Percentiles rank a stretch among this genome's conserved stretches.
Evolutionary conservation across 163 green algal genomes (phyloP).

Genomic region (Chloroidium sp.): DNA sequence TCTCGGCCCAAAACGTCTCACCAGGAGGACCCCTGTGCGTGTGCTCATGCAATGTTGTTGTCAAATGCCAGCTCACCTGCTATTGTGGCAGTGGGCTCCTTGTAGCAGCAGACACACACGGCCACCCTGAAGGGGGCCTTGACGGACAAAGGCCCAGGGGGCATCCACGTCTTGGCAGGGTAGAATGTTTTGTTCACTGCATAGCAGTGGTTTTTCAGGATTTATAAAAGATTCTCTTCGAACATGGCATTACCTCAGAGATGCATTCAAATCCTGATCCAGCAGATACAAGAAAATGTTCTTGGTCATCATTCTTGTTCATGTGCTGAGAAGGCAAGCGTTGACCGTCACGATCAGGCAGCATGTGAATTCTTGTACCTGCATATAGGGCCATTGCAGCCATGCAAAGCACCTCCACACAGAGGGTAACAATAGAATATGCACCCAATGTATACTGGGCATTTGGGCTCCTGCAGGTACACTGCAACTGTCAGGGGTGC

Average conservation of each 20-base stretch:
- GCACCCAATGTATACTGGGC: background rate
- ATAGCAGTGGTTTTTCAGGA: background rate
- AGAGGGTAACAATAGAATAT: background rate
- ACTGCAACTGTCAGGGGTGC: no score
- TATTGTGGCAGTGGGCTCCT: background rate
- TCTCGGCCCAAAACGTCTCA: background rate
- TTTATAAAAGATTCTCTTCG: no score
- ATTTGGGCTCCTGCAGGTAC: background rate
- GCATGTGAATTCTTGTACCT: background rate
- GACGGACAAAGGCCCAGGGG: background rate
- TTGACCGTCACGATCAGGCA: no score
- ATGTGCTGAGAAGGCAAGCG: background rate
- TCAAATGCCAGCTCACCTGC: background rate
- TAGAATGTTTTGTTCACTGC: background rate
- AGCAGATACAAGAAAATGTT: background rate
- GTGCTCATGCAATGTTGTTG: background rate
- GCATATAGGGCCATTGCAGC: background rate
- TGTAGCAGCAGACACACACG: conserved; percentile 1
- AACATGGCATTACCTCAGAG: no score
- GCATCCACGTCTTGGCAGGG: background rate
- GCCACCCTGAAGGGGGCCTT: background rate
- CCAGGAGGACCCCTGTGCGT: background rate
- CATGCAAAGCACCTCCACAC: conserved; percentile 1
- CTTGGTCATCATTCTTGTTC: background rate
- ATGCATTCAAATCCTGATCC: no score